Conservation (phyloP, 345 rosid genomes). For the Populus tremula region DNA sequence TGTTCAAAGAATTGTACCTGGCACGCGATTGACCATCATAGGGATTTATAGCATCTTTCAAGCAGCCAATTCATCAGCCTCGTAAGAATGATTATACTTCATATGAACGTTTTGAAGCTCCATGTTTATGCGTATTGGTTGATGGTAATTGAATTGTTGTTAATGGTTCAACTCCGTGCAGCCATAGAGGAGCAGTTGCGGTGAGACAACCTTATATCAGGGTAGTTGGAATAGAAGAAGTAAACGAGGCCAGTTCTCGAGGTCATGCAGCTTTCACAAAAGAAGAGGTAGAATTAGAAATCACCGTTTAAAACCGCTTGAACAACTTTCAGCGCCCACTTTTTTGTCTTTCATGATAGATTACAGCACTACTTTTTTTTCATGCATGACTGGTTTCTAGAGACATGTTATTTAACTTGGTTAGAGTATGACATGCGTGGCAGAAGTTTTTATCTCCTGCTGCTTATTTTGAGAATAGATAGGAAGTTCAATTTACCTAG, state of each 20-base stretch:
- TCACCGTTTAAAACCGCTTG: neutral
- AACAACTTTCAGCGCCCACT: neutral
- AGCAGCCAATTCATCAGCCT: slow-evolving; percentile 63
- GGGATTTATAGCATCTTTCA: slow-evolving; percentile 96
- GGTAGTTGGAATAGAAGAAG: slow-evolving; percentile 84
- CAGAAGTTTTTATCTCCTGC: neutral
- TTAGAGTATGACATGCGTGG: neutral
- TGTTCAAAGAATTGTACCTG: slow-evolving; percentile 89
- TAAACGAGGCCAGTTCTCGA: slow-evolving; percentile 71
- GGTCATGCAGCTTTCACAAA: slow-evolving; percentile 70
- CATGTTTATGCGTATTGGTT: neutral
- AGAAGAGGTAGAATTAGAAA: slow-evolving; percentile 60
- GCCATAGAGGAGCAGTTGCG: slow-evolving; percentile 93
- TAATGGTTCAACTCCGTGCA: slow-evolving; percentile 24
- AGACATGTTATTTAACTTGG: neutral
- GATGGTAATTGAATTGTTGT: neutral
- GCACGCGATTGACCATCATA: slow-evolving; percentile 82
- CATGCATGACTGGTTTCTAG: neutral
- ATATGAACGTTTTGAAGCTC: neutral
- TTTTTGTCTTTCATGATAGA: neutral
- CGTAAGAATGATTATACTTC: slow-evolving; percentile 41
- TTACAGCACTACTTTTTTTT: neutral
- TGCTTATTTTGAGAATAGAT: neutral
- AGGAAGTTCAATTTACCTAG: neutral
- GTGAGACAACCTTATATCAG: slow-evolving; percentile 89